Conservation (phyloP, 225 moss, liverwort and hornwort genomes). For the Sphagnum contortum region DNA sequence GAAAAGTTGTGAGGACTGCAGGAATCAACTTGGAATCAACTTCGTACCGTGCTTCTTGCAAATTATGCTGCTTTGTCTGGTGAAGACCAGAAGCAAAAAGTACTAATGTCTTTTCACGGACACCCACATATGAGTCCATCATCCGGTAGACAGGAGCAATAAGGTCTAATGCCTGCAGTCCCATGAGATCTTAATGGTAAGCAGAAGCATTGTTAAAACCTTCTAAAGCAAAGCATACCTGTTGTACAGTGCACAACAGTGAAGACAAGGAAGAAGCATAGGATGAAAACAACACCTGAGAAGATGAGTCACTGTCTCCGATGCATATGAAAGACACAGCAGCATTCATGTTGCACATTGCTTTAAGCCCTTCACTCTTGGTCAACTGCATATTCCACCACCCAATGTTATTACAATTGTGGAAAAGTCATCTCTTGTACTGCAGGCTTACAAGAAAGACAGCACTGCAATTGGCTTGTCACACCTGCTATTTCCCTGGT, state of each 20-base stretch:
- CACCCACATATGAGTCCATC: constrained; percentile 78
- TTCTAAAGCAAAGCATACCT: no score
- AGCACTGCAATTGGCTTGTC: no score
- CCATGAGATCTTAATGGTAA: not conserved
- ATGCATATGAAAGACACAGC: constrained; percentile 75
- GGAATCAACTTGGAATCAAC: no score
- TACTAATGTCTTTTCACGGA: constrained; percentile 82
- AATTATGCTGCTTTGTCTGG: constrained; percentile 79
- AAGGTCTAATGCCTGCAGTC: constrained; percentile 76
- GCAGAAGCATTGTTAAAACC: no score
- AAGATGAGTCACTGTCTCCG: constrained; percentile 69
- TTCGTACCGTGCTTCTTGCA: constrained; percentile 85
- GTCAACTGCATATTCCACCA: constrained; percentile 42
- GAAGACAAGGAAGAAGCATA: no score
- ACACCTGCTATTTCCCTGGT: no score
- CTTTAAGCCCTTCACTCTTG: constrained; percentile 62
- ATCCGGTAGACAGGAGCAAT: constrained; percentile 74
- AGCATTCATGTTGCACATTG: constrained; percentile 85
- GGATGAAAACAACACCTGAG: constrained; percentile 14
- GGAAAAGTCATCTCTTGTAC: no score
- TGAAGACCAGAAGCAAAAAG: constrained; percentile 85
- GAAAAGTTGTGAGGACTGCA: no score
- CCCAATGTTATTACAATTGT: not conserved
- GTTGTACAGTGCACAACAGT: no score
- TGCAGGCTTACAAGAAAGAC: no score